Evolutionary conservation across 2,329 filamentous ascomycete genomes (phyloP).

Genomic region (Lecanoromycetidae sp.): DNA sequence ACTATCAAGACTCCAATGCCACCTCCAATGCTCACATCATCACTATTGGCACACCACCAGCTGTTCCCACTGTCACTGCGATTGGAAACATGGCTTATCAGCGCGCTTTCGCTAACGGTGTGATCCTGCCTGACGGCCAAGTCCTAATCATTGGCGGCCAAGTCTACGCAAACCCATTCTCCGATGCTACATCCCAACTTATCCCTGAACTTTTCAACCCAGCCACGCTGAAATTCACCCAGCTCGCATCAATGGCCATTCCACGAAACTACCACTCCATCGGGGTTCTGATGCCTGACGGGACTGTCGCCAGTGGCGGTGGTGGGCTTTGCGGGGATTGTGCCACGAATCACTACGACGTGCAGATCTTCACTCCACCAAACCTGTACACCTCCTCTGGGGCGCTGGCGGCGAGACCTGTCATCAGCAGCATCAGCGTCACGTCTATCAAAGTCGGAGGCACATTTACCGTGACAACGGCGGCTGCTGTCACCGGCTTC

Average conservation of each 20-base stretch:
- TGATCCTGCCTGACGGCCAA: constrained; percentile 39
- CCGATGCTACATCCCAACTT: constrained; percentile 32
- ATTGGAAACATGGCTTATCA: constrained; percentile 28
- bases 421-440: constrained; percentile 25
- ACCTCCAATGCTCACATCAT: constrained; percentile 39
- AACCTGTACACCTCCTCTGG: constrained; percentile 42
- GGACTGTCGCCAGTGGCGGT: constrained; percentile 39
- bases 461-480: constrained; percentile 25
- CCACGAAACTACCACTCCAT: constrained; percentile 41
- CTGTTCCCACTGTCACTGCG: constrained; percentile 21
- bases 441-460: constrained; percentile 24
- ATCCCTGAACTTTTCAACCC: constrained; percentile 39
- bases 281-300: constrained; percentile 39
- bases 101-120: constrained; percentile 35
- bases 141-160: constrained; percentile 40
- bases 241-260: constrained; percentile 29
- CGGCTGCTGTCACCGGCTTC: constrained; percentile 24
- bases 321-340: constrained; percentile 42
- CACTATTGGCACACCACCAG: constrained; percentile 30
- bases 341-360: constrained; percentile 41
- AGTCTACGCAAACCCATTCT: constrained; percentile 32
- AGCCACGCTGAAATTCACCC: constrained; percentile 28
- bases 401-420: constrained; percentile 30
- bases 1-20: constrained; percentile 34
- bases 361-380: constrained; percentile 43